Evolutionary conservation across 257 asterid genomes (phyloP).

Genomic region (Lantana camara): DNA sequence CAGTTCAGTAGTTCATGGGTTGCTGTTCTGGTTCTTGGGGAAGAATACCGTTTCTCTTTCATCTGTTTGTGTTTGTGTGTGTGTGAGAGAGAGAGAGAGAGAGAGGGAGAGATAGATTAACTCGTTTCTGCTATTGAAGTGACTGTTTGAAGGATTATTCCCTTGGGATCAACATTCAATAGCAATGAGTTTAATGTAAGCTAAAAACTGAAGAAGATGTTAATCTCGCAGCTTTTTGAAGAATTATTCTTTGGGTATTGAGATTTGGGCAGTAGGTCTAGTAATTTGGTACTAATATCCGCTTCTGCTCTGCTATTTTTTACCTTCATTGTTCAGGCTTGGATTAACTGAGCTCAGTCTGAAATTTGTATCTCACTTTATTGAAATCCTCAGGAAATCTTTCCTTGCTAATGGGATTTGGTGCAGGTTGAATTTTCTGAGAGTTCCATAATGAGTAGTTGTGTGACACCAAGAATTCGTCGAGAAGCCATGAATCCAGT

Average conservation of each 20-base stretch:
- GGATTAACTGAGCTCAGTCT: not conserved
- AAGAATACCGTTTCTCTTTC: not conserved
- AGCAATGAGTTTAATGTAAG: too few relatives aligned
- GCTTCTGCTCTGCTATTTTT: not conserved
- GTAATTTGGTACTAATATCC: not conserved
- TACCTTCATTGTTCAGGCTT: not conserved
- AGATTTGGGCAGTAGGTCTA: conserved; percentile 1
- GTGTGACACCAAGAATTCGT: conserved; percentile 56
- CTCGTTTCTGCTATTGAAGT: too few relatives aligned
- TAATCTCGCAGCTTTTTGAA: too few relatives aligned
- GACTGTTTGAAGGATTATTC: too few relatives aligned
- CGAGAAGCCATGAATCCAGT: conserved; percentile 54
- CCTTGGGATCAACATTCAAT: not conserved
- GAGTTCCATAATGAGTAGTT: conserved; percentile 78
- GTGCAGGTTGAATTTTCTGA: conserved; percentile 49
- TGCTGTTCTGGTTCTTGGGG: not conserved
- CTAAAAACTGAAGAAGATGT: too few relatives aligned
- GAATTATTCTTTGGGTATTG: too few relatives aligned
- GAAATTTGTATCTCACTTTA: conserved; percentile 1
- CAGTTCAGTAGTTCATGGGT: not conserved
- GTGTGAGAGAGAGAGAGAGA: not conserved
- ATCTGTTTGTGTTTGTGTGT: not conserved
- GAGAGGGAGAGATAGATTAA: too few relatives aligned
- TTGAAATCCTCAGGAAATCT: not conserved
- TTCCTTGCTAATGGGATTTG: not conserved